A percentile compares a stretch with the other conserved stretches of the same genome.
Conservation (phyloP, 306 rosid species). For the Vigna unguiculata region DNA sequence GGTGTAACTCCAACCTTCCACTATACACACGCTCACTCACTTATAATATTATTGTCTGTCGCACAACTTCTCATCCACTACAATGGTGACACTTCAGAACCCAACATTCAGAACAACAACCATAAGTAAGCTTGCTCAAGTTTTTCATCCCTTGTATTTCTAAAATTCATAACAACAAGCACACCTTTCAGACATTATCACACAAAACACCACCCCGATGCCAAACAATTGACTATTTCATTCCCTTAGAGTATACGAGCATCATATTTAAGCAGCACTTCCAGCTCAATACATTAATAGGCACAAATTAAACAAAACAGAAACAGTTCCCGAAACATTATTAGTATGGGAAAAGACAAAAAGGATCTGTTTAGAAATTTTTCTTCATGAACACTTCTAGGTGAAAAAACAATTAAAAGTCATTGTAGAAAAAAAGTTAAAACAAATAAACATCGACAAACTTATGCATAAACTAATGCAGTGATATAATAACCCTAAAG, state of each 20-base stretch:
- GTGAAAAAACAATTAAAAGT: too few relatives aligned
- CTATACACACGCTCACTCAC: not conserved
- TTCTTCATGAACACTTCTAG: not conserved
- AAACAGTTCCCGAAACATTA: not conserved
- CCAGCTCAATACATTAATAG: not conserved
- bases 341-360: not conserved
- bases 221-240: conserved; percentile 2
- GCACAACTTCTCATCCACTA: not conserved
- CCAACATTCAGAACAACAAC: not conserved
- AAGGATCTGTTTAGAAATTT: too few relatives aligned
- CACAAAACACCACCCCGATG: not conserved
- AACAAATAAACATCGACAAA: too few relatives aligned
- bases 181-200: not conserved
- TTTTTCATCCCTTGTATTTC: not conserved
- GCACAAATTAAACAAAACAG: not conserved
- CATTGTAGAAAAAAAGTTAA: too few relatives aligned
- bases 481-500: too few relatives aligned
- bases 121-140: not conserved
- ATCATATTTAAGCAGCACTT: not conserved
- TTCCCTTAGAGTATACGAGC: not conserved
- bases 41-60: not conserved
- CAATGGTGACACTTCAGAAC: not conserved
- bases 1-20: not conserved
- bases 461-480: too few relatives aligned
- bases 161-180: not conserved